Percentiles rank a stretch among this genome's conserved stretches.
Evolutionary conservation across 139 green algal species (phyloP).

Genomic region (Microglena sp.): DNA sequence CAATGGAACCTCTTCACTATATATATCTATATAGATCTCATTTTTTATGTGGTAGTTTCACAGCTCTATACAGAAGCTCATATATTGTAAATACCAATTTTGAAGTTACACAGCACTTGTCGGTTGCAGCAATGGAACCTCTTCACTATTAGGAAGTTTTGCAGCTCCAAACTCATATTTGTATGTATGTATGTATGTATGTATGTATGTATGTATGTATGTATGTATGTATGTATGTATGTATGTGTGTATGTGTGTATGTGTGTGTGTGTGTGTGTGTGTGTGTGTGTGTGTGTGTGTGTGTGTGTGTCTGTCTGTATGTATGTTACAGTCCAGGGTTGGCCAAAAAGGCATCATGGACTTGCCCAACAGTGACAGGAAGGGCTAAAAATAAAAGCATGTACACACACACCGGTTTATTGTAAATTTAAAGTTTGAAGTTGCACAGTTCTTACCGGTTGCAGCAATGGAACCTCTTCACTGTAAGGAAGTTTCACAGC

Average conservation of each 20-base stretch:
- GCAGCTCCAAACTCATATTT: neutral
- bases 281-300: conserved; percentile 1
- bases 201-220: conserved; percentile 1
- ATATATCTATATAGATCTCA: no score
- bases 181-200: neutral
- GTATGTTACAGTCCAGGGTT: no score
- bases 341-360: no score
- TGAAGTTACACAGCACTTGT: neutral
- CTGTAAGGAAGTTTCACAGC: neutral
- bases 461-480: neutral
- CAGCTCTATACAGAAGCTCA: no score
- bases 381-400: neutral
- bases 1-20: no score
- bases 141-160: neutral
- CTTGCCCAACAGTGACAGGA: no score
- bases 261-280: neutral
- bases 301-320: no score
- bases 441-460: neutral
- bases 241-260: neutral
- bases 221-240: neutral
- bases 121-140: neutral
- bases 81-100: neutral
- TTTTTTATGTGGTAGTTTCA: no score
- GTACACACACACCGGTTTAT: no score
- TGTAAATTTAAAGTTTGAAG: no score